Evolutionary conservation across 768 basidiomycete species (phyloP).

Genomic region (Pulveroboletus sp.): DNA sequence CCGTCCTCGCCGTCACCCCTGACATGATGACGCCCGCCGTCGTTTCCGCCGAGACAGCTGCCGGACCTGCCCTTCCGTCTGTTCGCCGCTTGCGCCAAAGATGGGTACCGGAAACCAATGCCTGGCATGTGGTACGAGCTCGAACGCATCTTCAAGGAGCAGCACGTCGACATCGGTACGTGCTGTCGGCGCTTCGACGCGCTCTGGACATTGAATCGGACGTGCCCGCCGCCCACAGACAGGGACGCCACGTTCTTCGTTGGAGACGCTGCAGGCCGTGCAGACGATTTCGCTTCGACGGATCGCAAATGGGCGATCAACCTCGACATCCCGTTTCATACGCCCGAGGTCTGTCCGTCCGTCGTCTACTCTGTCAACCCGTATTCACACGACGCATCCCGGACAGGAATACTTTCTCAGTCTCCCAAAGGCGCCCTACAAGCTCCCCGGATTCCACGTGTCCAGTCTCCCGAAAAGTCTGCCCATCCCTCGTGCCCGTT

Average conservation of each 20-base stretch:
- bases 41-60: too few species aligned
- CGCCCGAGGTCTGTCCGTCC: constrained; percentile 64
- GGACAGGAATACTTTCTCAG: constrained; percentile 76
- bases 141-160: constrained; percentile 53
- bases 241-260: constrained; percentile 67
- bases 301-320: constrained; percentile 88
- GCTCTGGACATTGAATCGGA: too few species aligned
- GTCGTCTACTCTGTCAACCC: neutral
- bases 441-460: constrained; percentile 67
- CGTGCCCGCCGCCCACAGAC: too few species aligned
- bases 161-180: constrained; percentile 63
- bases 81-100: constrained; percentile 71
- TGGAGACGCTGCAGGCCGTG: constrained; percentile 86
- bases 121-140: constrained; percentile 82
- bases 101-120: constrained; percentile 82
- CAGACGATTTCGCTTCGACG: constrained; percentile 70
- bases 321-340: constrained; percentile 65
- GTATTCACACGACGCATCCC: neutral
- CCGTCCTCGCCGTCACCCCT: neutral
- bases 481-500: constrained; percentile 1
- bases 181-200: too few species aligned
- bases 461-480: constrained; percentile 38
- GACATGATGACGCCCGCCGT: neutral
- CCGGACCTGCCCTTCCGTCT: constrained; percentile 70
- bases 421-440: constrained; percentile 38